Evolutionary conservation across 2,329 filamentous ascomycete species (phyloP).

Genomic region (Chalaropsis thielavioides): DNA sequence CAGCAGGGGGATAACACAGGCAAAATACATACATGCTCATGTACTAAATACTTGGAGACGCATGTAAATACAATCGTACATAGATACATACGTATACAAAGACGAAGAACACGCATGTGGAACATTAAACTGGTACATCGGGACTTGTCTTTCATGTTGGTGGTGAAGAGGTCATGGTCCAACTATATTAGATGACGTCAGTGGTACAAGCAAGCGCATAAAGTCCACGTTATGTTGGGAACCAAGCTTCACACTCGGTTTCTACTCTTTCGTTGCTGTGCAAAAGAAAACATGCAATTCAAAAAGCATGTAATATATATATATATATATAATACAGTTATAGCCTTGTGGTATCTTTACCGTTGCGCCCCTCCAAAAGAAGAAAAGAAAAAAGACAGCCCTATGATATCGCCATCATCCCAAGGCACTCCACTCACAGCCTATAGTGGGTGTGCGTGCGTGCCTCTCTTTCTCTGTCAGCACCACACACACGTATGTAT

Average conservation of each 20-base stretch:
- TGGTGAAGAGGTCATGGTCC: not conserved
- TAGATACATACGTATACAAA: too few species aligned
- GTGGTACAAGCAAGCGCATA: conserved; percentile 1
- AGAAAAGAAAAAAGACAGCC: not conserved
- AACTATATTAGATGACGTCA: conserved; percentile 4
- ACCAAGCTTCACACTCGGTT: not conserved
- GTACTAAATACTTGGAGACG: too few species aligned
- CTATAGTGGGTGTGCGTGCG: not conserved
- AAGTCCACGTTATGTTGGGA: not conserved
- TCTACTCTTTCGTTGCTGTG: too few species aligned
- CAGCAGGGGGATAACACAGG: too few species aligned
- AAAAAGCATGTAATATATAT: not conserved
- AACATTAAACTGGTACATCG: too few species aligned
- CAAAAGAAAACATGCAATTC: too few species aligned
- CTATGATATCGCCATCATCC: not conserved
- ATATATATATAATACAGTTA: conserved; percentile 1
- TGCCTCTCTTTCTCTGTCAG: too few species aligned
- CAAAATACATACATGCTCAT: too few species aligned
- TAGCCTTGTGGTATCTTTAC: conserved; percentile 2
- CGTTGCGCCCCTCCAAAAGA: not conserved
- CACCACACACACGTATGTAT: too few species aligned
- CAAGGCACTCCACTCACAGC: not conserved
- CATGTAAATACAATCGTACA: not conserved
- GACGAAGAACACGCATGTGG: too few species aligned
- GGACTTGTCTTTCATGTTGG: not conserved